Evolutionary conservation across 2,329 filamentous ascomycete genomes (phyloP), one percentile per base, ranked within the genome.

Genomic region (Teratosphaeria destructans): DNA sequence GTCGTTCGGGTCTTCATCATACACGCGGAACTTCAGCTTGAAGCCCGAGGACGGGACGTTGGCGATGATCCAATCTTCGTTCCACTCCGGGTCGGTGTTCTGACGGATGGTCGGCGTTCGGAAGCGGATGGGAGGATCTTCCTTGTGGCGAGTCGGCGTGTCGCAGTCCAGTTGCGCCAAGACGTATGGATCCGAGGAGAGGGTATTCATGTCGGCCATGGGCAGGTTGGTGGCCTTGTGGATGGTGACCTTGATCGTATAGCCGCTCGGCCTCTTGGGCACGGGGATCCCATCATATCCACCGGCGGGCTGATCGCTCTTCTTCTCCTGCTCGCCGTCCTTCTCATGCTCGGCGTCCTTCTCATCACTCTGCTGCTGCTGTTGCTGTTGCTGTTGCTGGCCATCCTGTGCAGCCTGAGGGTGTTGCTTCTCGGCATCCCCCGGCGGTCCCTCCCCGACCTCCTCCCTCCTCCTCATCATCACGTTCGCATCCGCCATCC

Each of bases 1-100:
- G 71, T 96, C 89, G 1, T 86, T 84, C 37, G 86, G 85, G 74
- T 97, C 93, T 72, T 97, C 93, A 69, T 97, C 93, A 74, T 92
- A 95, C 19, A 97, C 75, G 57, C 89, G 83, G 62, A 89, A 90
- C 72, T 96, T 96, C 66, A 97, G 80, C 59, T 81, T 82, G 75
- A 96, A 95, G 3, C 92, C 92, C 0, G 82, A 84, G 0, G 85
- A 78, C 0, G 93, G 92, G 1, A 96, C 82, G 66, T 96, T 95
- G 62, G 89, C 90, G 27, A 97, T 87, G 26, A 90, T 81, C 93
- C 93, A 97, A 61, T 90, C 82, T 43, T 86, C 84, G 55, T 95
- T 81, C 93, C 93, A 97, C 55, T 78, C 79, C 0, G 93, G 92
- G 66, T 92, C 82, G 1, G 84, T 86, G 49, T 82, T 86, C 64